Evolutionary conservation across 257 asterid species (phyloP).

Genomic region (Coffea canephora): DNA sequence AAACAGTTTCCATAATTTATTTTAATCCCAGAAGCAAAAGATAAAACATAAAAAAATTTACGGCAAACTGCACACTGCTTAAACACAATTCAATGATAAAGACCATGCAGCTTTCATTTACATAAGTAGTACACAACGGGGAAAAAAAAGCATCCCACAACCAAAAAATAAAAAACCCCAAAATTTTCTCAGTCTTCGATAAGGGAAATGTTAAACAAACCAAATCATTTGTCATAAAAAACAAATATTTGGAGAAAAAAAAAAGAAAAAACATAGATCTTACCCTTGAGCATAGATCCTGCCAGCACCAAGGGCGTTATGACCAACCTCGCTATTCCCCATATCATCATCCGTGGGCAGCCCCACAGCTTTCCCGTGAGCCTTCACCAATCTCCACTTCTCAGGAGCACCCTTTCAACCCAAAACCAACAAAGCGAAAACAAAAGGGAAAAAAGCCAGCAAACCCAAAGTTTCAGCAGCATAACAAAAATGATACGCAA

Average conservation of each 20-base stretch:
- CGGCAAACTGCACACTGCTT: not conserved
- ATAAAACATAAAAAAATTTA: too few relatives aligned
- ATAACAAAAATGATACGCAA: not conserved
- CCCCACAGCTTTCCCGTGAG: conserved; percentile 95
- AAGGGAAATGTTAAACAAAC: too few relatives aligned
- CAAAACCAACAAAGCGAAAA: conserved; percentile 1
- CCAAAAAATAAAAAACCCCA: too few relatives aligned
- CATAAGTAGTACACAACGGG: not conserved
- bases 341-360: conserved; percentile 95
- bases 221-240: too few relatives aligned
- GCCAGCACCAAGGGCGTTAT: conserved; percentile 99
- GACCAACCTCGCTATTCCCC: conserved; percentile 99
- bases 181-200: too few relatives aligned
- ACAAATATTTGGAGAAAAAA: not conserved
- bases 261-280: conserved; percentile 12
- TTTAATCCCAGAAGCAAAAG: too few relatives aligned
- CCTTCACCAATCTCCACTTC: conserved; percentile 90
- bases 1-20: not conserved
- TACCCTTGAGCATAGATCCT: conserved; percentile 97
- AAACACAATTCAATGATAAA: not conserved
- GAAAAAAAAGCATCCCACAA: not conserved
- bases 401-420: conserved; percentile 85
- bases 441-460: conserved; percentile 17
- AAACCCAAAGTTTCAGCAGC: not conserved
- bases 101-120: too few relatives aligned